Evolutionary conservation across 176 grass and related monocot species (phyloP).

Genomic region (Eremochloa ophiuroides): DNA sequence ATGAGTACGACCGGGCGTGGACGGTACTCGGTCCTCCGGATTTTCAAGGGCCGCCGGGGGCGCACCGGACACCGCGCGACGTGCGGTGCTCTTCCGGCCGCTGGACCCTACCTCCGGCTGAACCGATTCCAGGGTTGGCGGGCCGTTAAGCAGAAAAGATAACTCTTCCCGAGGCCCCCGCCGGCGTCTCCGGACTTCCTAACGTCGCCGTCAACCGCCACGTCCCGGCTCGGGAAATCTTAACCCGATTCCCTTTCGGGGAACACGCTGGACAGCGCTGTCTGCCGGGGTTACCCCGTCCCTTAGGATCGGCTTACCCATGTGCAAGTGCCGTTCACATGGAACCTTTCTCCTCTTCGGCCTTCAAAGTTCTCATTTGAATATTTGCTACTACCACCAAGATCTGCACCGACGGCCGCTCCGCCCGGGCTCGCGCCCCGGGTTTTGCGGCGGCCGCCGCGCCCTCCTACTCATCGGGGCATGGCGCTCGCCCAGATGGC

Average conservation of each 20-base stretch:
- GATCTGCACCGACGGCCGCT: constrained; percentile 65
- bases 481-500: not conserved
- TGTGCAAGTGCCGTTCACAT: constrained; percentile 50
- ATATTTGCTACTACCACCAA: constrained; percentile 23
- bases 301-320: constrained; percentile 57
- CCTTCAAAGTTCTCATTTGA: not conserved
- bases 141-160: constrained; percentile 82
- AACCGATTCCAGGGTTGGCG: constrained; percentile 57
- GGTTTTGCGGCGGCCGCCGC: constrained; percentile 54
- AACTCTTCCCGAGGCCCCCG: constrained; percentile 80
- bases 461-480: constrained; percentile 50
- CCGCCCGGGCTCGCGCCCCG: constrained; percentile 55
- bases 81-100: constrained; percentile 66
- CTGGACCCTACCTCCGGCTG: constrained; percentile 66
- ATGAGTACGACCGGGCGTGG: constrained; percentile 65
- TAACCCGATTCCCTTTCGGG: constrained; percentile 60
- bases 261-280: too few species aligned
- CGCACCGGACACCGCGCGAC: constrained; percentile 54
- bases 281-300: not conserved
- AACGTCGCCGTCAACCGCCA: constrained; percentile 61
- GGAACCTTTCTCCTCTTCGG: not conserved
- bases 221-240: constrained; percentile 61
- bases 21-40: constrained; percentile 37
- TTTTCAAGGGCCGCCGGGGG: constrained; percentile 38
- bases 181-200: constrained; percentile 67